A percentile compares a stretch with the other conserved stretches of the same genome.
Evolutionary conservation across 306 rosid genomes (phyloP).

Genomic region (Acacia crassicarpa): DNA sequence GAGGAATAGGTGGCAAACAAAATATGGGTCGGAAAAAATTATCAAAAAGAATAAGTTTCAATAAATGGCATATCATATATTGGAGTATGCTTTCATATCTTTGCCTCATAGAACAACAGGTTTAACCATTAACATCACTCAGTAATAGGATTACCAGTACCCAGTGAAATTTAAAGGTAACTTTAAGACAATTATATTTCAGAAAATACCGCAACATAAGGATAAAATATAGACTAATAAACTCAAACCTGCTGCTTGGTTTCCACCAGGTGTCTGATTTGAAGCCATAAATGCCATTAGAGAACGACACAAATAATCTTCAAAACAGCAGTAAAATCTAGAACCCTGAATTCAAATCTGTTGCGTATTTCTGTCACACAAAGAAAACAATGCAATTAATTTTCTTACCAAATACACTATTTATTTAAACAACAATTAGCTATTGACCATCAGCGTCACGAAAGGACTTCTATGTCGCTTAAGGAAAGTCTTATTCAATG

Average conservation of each 20-base stretch:
- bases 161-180: neutral
- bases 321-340: constrained; percentile 18
- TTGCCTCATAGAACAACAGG: neutral
- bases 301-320: constrained; percentile 26
- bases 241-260: constrained; percentile 55
- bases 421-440: constrained; percentile 18
- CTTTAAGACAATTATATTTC: neutral
- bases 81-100: neutral
- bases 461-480: neutral
- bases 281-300: constrained; percentile 55
- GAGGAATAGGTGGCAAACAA: neutral
- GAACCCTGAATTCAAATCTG: constrained; percentile 26
- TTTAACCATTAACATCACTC: neutral
- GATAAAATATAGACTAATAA: constrained; percentile 1
- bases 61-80: neutral
- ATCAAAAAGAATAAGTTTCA: neutral
- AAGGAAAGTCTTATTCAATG: neutral
- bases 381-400: constrained; percentile 28
- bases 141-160: neutral
- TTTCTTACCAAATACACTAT: constrained; percentile 26
- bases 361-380: neutral
- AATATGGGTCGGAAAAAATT: neutral
- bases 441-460: neutral
- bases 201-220: neutral
- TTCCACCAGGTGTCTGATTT: constrained; percentile 46